A percentile compares a stretch with the other conserved stretches of the same genome.
These are phyloP conservation scores for Fusarium tricinctum DNA, from an alignment of 2,329 filamentous ascomycete species.

Conservation along the genomic window DNA sequence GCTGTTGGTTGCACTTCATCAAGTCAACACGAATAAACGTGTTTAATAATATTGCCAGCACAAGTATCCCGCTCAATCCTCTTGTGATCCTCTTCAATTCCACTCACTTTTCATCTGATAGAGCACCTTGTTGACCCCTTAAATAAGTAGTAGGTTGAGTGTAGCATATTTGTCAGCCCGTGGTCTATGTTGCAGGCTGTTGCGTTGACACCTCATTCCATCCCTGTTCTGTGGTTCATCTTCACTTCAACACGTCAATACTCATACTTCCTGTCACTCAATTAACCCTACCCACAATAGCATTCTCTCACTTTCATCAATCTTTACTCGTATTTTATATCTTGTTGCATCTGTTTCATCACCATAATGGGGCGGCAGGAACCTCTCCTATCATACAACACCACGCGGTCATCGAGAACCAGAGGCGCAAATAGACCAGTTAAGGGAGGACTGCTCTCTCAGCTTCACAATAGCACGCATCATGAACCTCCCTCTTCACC, in stretches of 20 bases:
- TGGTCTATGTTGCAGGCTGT: conserved; percentile 1
- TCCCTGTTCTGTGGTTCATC: conserved; percentile 26
- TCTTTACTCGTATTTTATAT: neutral
- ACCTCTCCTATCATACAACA: conserved; percentile 42
- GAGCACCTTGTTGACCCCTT: neutral
- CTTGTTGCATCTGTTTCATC: neutral
- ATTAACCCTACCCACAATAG: neutral
- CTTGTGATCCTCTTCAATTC: neutral
- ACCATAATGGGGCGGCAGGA: conserved; percentile 43
- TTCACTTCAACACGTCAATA: conserved; percentile 1
- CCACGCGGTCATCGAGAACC: conserved; percentile 30
- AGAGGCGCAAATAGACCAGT: conserved; percentile 31
- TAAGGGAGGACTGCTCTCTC: conserved; percentile 40
- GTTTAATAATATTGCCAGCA: neutral
- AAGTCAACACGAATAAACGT: neutral
- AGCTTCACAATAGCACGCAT: conserved; percentile 40
- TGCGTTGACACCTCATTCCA: conserved; percentile 28
- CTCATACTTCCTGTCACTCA: neutral
- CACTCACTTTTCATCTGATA: neutral
- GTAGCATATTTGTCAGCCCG: conserved; percentile 37
- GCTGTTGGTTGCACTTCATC: neutral
- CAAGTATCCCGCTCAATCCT: neutral
- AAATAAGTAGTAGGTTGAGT: neutral
- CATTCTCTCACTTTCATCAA: neutral
- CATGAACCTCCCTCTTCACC: conserved; percentile 40